Evolutionary conservation across 2,329 filamentous ascomycete genomes (phyloP).

Genomic region (Ustulina deusta): DNA sequence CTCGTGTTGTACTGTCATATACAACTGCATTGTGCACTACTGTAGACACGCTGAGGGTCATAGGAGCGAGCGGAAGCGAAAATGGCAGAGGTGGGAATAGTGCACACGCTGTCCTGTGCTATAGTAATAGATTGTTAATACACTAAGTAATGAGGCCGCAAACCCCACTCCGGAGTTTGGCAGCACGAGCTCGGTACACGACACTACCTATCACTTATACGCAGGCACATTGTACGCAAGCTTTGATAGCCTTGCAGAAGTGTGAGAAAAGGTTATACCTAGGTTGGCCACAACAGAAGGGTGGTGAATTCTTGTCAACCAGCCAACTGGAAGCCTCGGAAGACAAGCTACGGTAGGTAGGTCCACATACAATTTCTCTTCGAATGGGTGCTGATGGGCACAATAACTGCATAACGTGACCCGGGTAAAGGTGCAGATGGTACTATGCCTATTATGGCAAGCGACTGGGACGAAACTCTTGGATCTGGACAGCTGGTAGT

Average conservation of each 20-base stretch:
- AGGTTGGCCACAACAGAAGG: conserved; percentile 8
- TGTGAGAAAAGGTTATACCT: neutral
- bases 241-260: conserved; percentile 35
- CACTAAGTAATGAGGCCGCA: too few species aligned
- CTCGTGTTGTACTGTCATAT: conserved; percentile 25
- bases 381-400: conserved; percentile 18
- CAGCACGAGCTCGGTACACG: conserved; percentile 27
- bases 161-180: conserved; percentile 12
- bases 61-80: conserved; percentile 19
- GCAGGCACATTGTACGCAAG: neutral
- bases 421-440: conserved; percentile 14
- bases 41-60: conserved; percentile 11
- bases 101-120: neutral
- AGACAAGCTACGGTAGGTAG: conserved; percentile 18
- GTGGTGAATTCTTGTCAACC: conserved; percentile 16
- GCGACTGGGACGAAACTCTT: conserved; percentile 12
- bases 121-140: too few species aligned
- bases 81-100: neutral
- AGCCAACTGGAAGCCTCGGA: conserved; percentile 41
- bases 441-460: conserved; percentile 17
- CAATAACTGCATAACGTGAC: conserved; percentile 23
- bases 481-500: conserved; percentile 3
- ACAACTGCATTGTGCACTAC: conserved; percentile 18
- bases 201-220: too few species aligned
- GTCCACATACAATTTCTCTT: conserved; percentile 36